Conservation (phyloP, 305 asterid species). For the Fraxinus sp. region DNA sequence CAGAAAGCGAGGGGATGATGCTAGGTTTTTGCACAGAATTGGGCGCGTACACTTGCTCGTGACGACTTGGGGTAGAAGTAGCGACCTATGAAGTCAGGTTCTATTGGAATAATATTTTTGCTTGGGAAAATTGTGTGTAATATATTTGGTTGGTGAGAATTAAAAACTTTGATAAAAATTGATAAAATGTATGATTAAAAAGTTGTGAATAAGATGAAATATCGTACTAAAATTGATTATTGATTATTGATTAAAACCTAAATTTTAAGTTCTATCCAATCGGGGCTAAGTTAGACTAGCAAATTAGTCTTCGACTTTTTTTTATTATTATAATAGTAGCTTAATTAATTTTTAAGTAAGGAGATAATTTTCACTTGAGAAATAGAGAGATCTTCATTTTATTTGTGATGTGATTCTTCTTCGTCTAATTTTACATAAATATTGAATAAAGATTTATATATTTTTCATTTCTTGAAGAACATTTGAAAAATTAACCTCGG, state of each 20-base stretch:
- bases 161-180: too few relatives aligned
- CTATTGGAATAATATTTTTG: not conserved
- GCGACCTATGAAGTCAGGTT: not conserved
- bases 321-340: not conserved
- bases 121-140: not conserved
- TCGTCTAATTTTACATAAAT: not conserved
- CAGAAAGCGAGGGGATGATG: slow-evolving; percentile 5
- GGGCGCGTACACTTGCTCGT: too few relatives aligned
- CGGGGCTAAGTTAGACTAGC: not conserved
- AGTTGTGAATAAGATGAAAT: too few relatives aligned
- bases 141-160: too few relatives aligned
- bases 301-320: too few relatives aligned
- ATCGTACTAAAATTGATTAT: too few relatives aligned
- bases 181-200: too few relatives aligned
- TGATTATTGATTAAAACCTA: too few relatives aligned
- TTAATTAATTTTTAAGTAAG: too few relatives aligned
- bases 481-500: not conserved
- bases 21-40: slow-evolving; percentile 3
- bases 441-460: not conserved
- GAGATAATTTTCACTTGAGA: not conserved
- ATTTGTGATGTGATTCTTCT: too few relatives aligned
- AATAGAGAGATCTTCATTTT: not conserved
- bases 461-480: not conserved
- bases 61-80: not conserved
- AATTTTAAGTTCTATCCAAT: not conserved